Evolutionary conservation across 192 early-diverging fungal genomes (phyloP), one percentile per base, ranked within the genome.

Genomic region (Podila clonocystis): DNA sequence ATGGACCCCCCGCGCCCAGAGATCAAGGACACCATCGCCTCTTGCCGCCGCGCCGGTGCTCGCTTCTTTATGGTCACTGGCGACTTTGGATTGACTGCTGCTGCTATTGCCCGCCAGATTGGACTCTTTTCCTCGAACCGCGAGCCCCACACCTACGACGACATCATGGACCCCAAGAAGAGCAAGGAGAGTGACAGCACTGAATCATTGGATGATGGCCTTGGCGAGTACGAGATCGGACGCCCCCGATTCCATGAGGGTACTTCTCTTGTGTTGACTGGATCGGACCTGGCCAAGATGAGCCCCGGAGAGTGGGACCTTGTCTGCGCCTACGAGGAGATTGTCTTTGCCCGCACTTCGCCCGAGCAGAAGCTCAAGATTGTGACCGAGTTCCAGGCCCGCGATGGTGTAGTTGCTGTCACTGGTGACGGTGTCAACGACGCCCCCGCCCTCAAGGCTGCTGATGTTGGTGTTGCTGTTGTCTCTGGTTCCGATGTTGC

Each of bases 391-490:
- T 87, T 94, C 70, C 90, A 94, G 68, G 78, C 75, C n/a, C 91
- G 94, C 73, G 91, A 89, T 34, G 85, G 87, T 71, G 77, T 89
- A 17, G 95, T 98, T 29, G 97, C 91, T 5, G 94, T 97, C 4
- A 96, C 95, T 17, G 97, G 97, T 68, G 97, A 98, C 69, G 97
- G 96, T 67, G 94, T 95, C 15, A 97, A 97, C 75, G 97, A 98
- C 68, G 89, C 95, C 62, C 95, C 96, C 38, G 95, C 97, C 17
- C 88, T 98, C 67, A 95, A 93, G 63, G 91, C 92, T 22, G 96
- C 97, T 13, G 89, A 96, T 76, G 89, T 98, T 33, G 95, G 95
- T 50, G 87, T 98, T 33, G 94, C 97, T 52, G 95, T 98, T 88
- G 96, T 93, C 12, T 82, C 86, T 68, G 95, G 96, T 59, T 91